Evolutionary conservation across 371 early-diverging fungal species (phyloP).

Genomic region (Dinochytrium kinnereticum): DNA sequence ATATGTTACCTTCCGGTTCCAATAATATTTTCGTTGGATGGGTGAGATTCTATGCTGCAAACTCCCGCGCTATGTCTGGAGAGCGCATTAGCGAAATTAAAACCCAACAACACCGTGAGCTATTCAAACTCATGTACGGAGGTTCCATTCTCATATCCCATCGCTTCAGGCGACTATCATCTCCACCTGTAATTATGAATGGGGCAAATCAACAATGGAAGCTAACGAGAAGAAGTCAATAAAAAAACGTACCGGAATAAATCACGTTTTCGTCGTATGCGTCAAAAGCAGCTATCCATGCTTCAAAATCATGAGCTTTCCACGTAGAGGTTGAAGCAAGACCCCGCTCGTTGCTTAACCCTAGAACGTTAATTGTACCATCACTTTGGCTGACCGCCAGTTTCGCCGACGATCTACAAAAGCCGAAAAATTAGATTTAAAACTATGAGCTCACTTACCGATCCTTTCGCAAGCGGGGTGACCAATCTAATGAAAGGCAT

Average conservation of each 20-base stretch:
- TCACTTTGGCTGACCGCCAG: conserved; percentile 72
- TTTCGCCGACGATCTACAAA: conserved; percentile 15
- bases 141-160: conserved; percentile 79
- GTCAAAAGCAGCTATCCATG: conserved; percentile 90
- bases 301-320: conserved; percentile 88
- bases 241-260: conserved; percentile 55
- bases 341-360: conserved; percentile 17
- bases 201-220: neutral
- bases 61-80: conserved; percentile 78
- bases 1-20: conserved; percentile 74
- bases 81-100: conserved; percentile 2
- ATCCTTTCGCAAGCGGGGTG: conserved; percentile 55
- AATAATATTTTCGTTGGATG: conserved; percentile 62
- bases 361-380: conserved; percentile 64
- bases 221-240: too few relatives aligned
- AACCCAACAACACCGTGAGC: conserved; percentile 50
- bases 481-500: conserved; percentile 92
- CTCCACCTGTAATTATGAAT: conserved; percentile 63
- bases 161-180: conserved; percentile 80
- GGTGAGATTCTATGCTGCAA: conserved; percentile 81
- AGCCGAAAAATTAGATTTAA: neutral
- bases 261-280: conserved; percentile 68
- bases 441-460: neutral
- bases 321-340: conserved; percentile 45
- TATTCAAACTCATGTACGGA: conserved; percentile 54